Conservation (phyloP, 2,329 filamentous ascomycete species). For the Penicillium sp. region DNA sequence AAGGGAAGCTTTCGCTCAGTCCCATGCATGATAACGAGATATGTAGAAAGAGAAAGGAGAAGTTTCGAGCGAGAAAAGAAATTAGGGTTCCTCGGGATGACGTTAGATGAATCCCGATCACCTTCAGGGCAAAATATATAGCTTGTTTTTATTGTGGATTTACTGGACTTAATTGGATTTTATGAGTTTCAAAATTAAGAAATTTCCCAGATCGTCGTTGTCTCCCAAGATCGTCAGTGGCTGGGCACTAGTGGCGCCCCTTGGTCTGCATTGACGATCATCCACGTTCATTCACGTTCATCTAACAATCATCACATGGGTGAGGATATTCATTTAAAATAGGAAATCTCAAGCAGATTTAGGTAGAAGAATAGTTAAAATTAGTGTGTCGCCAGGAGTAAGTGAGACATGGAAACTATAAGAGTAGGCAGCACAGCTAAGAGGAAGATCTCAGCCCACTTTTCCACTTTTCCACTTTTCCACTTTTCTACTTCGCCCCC, state of each 20-base stretch:
- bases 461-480: no score
- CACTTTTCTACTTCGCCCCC: neutral
- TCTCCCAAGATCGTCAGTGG: constrained; percentile 25
- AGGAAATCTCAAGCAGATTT: no score
- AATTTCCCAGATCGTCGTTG: constrained; percentile 4
- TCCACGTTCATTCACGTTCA: constrained; percentile 5
- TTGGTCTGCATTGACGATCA: constrained; percentile 18
- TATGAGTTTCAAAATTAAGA: neutral
- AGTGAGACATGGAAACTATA: neutral
- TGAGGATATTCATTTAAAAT: no score
- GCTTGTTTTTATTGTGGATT: neutral
- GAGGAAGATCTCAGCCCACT: neutral
- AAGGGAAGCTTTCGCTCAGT: constrained; percentile 23
- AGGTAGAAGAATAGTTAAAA: neutral
- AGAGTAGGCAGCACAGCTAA: neutral
- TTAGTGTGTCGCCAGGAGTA: no score
- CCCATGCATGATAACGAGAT: constrained; percentile 14
- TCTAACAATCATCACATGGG: no score
- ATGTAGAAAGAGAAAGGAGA: neutral
- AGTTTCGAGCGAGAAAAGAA: neutral
- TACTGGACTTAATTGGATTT: neutral
- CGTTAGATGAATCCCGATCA: constrained; percentile 1
- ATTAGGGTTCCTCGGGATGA: constrained; percentile 8
- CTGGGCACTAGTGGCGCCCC: constrained; percentile 14
- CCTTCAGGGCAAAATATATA: neutral